Evolutionary conservation across 495 filamentous ascomycete genomes (phyloP).

Genomic region (Chaetomidium leptoderma): DNA sequence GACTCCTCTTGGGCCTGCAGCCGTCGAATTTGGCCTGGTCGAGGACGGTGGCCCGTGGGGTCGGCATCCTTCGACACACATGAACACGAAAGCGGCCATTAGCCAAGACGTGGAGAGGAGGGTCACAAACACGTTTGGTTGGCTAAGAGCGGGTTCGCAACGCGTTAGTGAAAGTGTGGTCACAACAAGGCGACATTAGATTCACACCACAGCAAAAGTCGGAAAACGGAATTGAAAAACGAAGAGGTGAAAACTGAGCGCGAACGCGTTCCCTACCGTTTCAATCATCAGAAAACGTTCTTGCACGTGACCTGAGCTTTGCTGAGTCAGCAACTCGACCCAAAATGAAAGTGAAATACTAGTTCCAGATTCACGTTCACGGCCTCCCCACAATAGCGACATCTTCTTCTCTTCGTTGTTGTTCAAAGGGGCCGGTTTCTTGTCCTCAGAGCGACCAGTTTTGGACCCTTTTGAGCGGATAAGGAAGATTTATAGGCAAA

Average conservation of each 20-base stretch:
- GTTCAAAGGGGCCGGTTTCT: not conserved
- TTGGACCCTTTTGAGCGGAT: not conserved
- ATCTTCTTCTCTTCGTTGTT: too few species aligned
- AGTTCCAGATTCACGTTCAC: conserved; percentile 3
- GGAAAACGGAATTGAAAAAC: conserved; percentile 1
- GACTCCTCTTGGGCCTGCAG: conserved; percentile 4
- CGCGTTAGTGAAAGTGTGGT: conserved; percentile 1
- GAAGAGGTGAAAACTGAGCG: not conserved
- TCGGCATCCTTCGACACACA: conserved; percentile 10
- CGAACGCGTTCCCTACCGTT: conserved; percentile 4
- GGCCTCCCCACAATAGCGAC: conserved; percentile 4
- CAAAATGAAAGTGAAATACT: not conserved
- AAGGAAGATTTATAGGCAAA: conserved; percentile 2
- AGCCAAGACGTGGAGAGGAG: conserved; percentile 8
- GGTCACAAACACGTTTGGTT: conserved; percentile 6
- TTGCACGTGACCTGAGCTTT: not conserved
- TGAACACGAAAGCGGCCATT: conserved; percentile 10
- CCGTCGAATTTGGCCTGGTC: conserved; percentile 5
- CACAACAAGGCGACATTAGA: conserved; percentile 2
- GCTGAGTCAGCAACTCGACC: not conserved
- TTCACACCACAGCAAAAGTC: not conserved
- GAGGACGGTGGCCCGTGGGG: conserved; percentile 4
- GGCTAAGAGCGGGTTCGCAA: not conserved
- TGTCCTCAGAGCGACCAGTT: conserved; percentile 4
- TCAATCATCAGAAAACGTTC: not conserved